A percentile compares a stretch with the other conserved stretches of the same genome.
These are phyloP conservation scores for Podospora pseudoanserina DNA, from an alignment of 495 filamentous ascomycete genomes.

Conservation along the genomic window DNA sequence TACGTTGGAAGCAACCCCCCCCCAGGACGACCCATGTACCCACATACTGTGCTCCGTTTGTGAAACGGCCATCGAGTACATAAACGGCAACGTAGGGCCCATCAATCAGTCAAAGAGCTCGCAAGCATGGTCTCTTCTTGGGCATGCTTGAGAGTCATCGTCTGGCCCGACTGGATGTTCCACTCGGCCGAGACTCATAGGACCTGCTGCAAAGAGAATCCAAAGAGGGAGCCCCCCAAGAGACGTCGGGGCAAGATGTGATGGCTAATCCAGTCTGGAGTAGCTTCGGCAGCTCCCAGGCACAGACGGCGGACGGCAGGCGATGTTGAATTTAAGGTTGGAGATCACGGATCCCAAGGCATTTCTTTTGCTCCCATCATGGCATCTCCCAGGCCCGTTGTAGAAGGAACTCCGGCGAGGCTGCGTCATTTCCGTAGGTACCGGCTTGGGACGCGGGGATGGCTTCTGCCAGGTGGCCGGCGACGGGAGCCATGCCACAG, in stretches of 20 bases:
- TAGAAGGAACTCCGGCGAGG: conserved; percentile 30
- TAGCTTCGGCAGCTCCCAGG: conserved; percentile 15
- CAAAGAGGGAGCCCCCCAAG: conserved; percentile 2
- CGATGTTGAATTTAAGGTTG: conserved; percentile 28
- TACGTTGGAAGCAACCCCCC: neutral
- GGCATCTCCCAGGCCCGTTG: conserved; percentile 28
- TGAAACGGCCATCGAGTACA: neutral
- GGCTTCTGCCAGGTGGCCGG: neutral
- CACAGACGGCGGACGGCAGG: conserved; percentile 10
- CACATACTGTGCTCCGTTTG: neutral
- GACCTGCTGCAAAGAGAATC: conserved; percentile 12
- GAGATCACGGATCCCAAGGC: conserved; percentile 24
- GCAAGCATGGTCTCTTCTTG: neutral
- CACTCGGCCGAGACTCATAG: conserved; percentile 13
- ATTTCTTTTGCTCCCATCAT: conserved; percentile 16
- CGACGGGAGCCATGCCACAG: neutral
- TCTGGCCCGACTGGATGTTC: neutral
- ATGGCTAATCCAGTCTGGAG: neutral
- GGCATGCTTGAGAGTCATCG: neutral
- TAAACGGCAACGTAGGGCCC: neutral
- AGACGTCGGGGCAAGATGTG: neutral
- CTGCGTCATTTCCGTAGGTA: conserved; percentile 19
- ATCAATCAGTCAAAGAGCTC: neutral
- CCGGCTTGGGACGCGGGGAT: conserved; percentile 25
- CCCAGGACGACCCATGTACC: conserved; percentile 9